phyloP scores from a whole-genome alignment of 257 asterid species.

The Nicotiana undulata region DNA sequence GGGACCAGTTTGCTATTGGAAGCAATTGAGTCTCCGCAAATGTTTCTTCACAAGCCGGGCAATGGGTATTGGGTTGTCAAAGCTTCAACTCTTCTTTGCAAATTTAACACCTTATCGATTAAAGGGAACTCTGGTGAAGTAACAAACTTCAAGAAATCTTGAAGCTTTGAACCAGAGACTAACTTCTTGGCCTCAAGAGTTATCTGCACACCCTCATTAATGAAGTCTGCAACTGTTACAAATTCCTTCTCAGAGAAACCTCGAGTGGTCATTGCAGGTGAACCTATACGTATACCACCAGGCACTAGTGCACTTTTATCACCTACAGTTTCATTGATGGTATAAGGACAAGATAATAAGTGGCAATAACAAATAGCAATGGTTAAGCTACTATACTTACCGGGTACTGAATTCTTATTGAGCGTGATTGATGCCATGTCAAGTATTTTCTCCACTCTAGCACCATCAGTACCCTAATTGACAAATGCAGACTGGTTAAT shows the following conservation, averaged over 20 bases:
- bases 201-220: slow-evolving; percentile 87
- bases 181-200: slow-evolving; percentile 64
- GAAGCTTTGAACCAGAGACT: slow-evolving; percentile 63
- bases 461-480: slow-evolving; percentile 81
- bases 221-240: slow-evolving; percentile 56
- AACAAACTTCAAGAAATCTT: slow-evolving; percentile 70
- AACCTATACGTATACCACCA: slow-evolving; percentile 88
- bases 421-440: slow-evolving; percentile 98
- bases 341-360: not conserved
- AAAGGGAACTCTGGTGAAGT: slow-evolving; percentile 65
- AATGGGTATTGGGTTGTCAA: slow-evolving; percentile 70
- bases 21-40: not conserved
- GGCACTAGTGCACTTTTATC: slow-evolving; percentile 93
- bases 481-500: not conserved
- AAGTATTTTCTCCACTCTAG: slow-evolving; percentile 87
- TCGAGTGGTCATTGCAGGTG: slow-evolving; percentile 97
- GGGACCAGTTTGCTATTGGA: not conserved
- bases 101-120: slow-evolving; percentile 40
- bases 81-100: slow-evolving; percentile 65
- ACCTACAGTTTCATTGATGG: slow-evolving; percentile 27
- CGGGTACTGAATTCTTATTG: slow-evolving; percentile 92
- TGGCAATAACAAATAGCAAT: not conserved
- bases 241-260: slow-evolving; percentile 75
- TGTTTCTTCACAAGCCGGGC: slow-evolving; percentile 60
- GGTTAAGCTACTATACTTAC: slow-evolving; percentile 28